phyloP scores from a whole-genome alignment of 2,329 filamentous ascomycete species.

The Stemphylium beticola region DNA sequence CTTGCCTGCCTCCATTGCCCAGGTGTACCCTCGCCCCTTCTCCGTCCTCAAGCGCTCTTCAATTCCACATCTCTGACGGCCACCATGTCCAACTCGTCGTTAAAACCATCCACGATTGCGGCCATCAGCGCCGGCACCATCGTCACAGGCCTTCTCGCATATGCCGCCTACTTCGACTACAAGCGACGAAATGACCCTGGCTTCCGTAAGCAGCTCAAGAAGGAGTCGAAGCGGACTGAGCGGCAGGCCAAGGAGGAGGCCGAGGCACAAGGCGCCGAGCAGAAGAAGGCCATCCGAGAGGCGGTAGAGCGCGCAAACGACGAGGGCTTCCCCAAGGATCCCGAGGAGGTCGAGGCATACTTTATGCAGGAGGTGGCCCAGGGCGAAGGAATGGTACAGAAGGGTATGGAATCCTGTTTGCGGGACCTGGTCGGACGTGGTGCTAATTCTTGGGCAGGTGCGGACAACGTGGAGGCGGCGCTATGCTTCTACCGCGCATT shows the following conservation, averaged over 20 bases:
- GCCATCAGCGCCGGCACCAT: conserved; percentile 64
- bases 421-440: background rate
- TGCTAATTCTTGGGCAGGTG: conserved; percentile 55
- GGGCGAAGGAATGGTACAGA: conserved; percentile 81
- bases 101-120: conserved; percentile 57
- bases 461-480: conserved; percentile 79
- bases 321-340: conserved; percentile 87
- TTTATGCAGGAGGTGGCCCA: conserved; percentile 95
- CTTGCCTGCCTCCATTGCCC: conserved; percentile 14
- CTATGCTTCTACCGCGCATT: conserved; percentile 97
- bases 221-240: conserved; percentile 75
- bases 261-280: conserved; percentile 67
- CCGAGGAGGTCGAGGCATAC: conserved; percentile 93
- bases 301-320: conserved; percentile 83
- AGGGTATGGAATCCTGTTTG: conserved; percentile 64
- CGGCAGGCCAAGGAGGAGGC: conserved; percentile 76
- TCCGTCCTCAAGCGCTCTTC: conserved; percentile 1
- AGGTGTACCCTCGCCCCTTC: conserved; percentile 3
- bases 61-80: conserved; percentile 8
- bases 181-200: conserved; percentile 67
- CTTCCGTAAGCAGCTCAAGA: conserved; percentile 69
- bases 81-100: conserved; percentile 32
- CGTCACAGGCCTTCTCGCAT: conserved; percentile 65
- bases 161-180: conserved; percentile 72
- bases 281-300: conserved; percentile 75